Base-by-base conservation (phyloP, 257 asterid species). In the Prunella vulgaris region DNA sequence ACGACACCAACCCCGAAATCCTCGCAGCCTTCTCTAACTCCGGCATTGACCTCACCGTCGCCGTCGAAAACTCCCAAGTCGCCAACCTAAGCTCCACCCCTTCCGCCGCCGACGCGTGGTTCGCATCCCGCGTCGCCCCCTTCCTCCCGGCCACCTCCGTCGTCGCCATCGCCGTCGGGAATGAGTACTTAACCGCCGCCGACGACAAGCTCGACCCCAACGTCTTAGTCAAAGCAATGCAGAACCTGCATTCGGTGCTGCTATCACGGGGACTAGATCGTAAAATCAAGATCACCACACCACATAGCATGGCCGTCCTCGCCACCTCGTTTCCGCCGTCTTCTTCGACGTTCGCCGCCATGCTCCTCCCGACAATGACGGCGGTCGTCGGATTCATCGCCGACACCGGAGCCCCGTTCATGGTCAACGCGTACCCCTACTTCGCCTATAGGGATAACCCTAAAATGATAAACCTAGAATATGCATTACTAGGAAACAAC, bases 291-390 rank as follows among this genome's bases (percentile, higher is more conserved):
- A 81, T 84, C 60, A 79, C 88, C 0, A 88, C 96, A 0, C 89
- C 91, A 0, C 93, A 86, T 62, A 86, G 89, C 69, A 84, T 86
- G 88, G 88, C 86, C 15, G 84, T 88, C 18, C 85, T 88, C 28
- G 90, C 87, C 33, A 18, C 90, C 62, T 88, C 96, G 0, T 88
- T 84, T 64, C 90, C 96, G 15, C 96, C 96, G 2, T 86, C 91
- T 0, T 75, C 88, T 1, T 70, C 90, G 77, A 78, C 85, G 40
- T 87, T 89, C 27, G 87, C 84, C 33, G 74, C 82, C 78, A 78
- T 77, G 30, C 86, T 83, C 68, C 75, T 78, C 63, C 90, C 88
- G 0, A 42, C 81, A 33, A 82, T 89, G 85, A 84, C 90, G 3
- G 71, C 83, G 61, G 69, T 89, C 17, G 78, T 87, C 6, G 83